These are phyloP conservation scores for Leonotis leonurus DNA, from an alignment of 257 asterid genomes.

Conservation along the genomic window DNA sequence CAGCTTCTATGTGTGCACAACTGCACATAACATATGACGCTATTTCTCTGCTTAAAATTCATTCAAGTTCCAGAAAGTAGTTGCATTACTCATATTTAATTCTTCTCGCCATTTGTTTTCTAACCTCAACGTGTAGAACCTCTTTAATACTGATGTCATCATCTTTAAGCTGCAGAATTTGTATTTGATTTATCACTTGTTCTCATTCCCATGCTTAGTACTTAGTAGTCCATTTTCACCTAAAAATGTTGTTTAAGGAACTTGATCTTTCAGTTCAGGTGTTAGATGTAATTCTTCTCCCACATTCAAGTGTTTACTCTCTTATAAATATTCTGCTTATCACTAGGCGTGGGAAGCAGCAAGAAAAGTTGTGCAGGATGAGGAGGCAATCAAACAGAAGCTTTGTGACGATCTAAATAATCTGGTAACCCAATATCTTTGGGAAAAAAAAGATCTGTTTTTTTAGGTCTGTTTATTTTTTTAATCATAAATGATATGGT, in stretches of 20 bases:
- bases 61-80: neutral
- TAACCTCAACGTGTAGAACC: neutral
- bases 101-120: neutral
- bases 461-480: neutral
- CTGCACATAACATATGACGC: neutral
- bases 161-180: conserved; percentile 2
- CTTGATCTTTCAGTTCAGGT: conserved; percentile 6
- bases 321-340: conserved; percentile 14
- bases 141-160: neutral
- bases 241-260: neutral
- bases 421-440: conserved; percentile 34
- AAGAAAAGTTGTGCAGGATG: conserved; percentile 59
- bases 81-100: neutral
- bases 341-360: conserved; percentile 84
- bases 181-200: neutral
- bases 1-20: no score
- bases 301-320: neutral
- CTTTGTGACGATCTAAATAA: conserved; percentile 72
- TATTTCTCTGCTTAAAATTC: neutral
- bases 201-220: neutral
- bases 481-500: conserved; percentile 10
- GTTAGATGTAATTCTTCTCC: neutral
- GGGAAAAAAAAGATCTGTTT: neutral
- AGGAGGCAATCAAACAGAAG: conserved; percentile 67
- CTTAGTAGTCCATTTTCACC: neutral